Base-by-base conservation (phyloP, 768 basidiomycete species). In the Ramaria rubella region DNA sequence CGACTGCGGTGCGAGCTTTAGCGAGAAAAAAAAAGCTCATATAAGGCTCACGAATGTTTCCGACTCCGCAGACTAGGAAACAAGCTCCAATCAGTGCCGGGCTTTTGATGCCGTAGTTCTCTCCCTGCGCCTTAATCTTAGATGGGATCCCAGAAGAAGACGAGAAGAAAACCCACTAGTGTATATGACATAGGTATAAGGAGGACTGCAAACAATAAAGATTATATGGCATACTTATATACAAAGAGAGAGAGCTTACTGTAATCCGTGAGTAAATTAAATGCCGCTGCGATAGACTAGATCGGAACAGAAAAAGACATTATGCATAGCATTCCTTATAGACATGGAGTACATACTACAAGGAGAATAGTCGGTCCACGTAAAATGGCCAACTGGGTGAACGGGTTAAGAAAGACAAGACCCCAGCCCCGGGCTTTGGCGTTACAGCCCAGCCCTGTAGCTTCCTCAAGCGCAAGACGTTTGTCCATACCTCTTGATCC, bases 1-100 rank as follows among this genome's bases (percentile, higher is more conserved):
- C 85, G 44, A 81, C 83, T 86, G 52, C 3, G 33, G 34, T 4
- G 24, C 12, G 17, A n/a, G 5, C 14, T n/a, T 21, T 15, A 30
- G n/a, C 26, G 43, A 14, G n/a, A n/a, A n/a, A n/a, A n/a, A n/a
- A n/a, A n/a, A n/a, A n/a, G n/a, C n/a, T n/a, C n/a, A n/a, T n/a
- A n/a, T n/a, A n/a, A n/a, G n/a, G n/a, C n/a, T 7, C 1, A 51
- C 33, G 33, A 29, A 6, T 26, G 7, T 4, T 15, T 15, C 12
- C 24, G 14, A 4, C 38, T 43, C 45, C 23, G 9, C 29, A 33
- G 36, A n/a, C 15, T 6, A 49, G 45, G 21, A 24, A 4, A n/a
- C n/a, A n/a, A n/a, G n/a, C n/a, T 3, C 55, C 55, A 17, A 56
- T 23, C 1, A 56, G 45, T 19, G 33, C 8, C 1, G 43, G 44